phyloP scores from a whole-genome alignment of 768 basidiomycete genomes.

The Tylopilus vinaceipallidus region DNA sequence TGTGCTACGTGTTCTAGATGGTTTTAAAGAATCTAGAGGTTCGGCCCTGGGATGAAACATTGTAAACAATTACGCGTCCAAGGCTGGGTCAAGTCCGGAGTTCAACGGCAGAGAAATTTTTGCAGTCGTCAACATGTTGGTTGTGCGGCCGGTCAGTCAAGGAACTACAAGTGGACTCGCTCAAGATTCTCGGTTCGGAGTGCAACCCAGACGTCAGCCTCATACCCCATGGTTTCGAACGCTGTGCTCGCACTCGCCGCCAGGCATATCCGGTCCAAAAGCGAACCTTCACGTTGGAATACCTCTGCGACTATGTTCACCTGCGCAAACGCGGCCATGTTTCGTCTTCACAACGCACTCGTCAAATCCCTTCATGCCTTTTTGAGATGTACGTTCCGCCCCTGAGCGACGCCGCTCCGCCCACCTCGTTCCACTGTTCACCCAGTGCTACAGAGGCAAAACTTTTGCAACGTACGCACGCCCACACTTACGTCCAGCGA shows the following conservation, averaged over 20 bases:
- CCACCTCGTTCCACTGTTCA: slow-evolving; percentile 16
- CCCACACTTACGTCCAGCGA: slow-evolving; percentile 90
- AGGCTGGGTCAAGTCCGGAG: slow-evolving; percentile 86
- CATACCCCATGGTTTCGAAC: neutral
- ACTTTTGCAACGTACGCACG: slow-evolving; percentile 76
- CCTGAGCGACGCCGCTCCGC: neutral
- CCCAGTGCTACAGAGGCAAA: slow-evolving; percentile 51
- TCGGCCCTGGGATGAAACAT: slow-evolving; percentile 16
- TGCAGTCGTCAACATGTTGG: slow-evolving; percentile 79
- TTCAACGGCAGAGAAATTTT: slow-evolving; percentile 89
- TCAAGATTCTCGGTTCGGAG: slow-evolving; percentile 49
- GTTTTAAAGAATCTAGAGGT: slow-evolving; percentile 26
- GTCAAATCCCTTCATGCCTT: slow-evolving; percentile 57
- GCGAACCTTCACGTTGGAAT: slow-evolving; percentile 72
- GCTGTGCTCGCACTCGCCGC: slow-evolving; percentile 2
- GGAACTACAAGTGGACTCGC: slow-evolving; percentile 49
- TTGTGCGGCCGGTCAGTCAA: slow-evolving; percentile 49
- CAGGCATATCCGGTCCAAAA: slow-evolving; percentile 93
- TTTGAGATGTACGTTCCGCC: slow-evolving; percentile 65
- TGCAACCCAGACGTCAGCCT: slow-evolving; percentile 54
- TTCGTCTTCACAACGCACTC: slow-evolving; percentile 66
- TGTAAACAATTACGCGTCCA: slow-evolving; percentile 44
- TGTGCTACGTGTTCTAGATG: slow-evolving; percentile 31
- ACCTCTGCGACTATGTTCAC: slow-evolving; percentile 84
- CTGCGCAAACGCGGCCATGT: slow-evolving; percentile 72